Base-by-base conservation (phyloP, 208 protist genomes). In the Angomonas ambiguus region DNA sequence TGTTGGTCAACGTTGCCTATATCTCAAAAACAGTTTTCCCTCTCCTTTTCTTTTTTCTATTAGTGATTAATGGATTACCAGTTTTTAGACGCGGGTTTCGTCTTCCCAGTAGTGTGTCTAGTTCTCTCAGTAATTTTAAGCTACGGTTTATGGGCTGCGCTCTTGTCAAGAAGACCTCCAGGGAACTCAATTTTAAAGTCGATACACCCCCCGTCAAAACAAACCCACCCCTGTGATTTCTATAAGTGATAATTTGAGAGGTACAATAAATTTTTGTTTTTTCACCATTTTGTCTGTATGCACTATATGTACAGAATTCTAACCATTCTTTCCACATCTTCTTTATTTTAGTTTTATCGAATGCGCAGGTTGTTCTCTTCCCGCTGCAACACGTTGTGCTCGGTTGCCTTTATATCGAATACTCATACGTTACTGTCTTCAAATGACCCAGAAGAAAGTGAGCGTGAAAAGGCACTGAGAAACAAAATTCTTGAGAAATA, bases 401-500 rank as follows among this genome's bases (percentile, higher is more conserved):
- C 27, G 6, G n/a, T 30, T 56, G 49, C 11, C n/a, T 8, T 56
- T 8, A 16, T 56, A 30, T 56, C 5, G n/a, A 27, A 56, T 20
- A 56, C 49, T 16, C 5, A 8, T 8, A 16, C 18, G 27, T 24
- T 24, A 24, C 22, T 56, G 22, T 20, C 27, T 16, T 8, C 91
- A 51, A 45, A 62, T 30, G 73, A 81, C n/a, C 64, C 69, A 0
- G 49, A 73, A 33, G 81, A 92, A 49, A 65, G 59, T 0, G 67
- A 77, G 58, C 71, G 79, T 1, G 82, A 92, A 66, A 68, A 66
- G n/a, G 72, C 72, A 63, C 66, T 88, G 11, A 61, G 82, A 24
- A 62, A 79, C 58, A 83, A 80, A 51, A 69, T 92, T 0, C 51
- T 79, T 42, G 55, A 83, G 45, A 70, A 69, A 62, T 88, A 85